A percentile compares a stretch with the other conserved stretches of the same genome.
These are phyloP conservation scores for Crithidia mellificae DNA, from an alignment of 208 protist species.

Conservation along the genomic window DNA sequence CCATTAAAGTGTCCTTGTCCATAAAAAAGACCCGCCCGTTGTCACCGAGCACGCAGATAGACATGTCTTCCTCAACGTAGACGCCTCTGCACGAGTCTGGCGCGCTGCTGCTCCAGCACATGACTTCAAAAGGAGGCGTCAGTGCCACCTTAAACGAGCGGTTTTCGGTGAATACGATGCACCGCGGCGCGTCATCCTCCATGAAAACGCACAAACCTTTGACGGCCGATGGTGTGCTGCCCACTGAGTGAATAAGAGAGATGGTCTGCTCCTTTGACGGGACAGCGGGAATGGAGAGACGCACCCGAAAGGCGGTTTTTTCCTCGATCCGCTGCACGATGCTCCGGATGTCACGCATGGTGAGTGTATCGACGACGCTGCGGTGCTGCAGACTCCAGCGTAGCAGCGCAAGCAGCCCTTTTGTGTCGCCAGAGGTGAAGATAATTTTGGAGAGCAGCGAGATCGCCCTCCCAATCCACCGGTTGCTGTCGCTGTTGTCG, in stretches of 20 bases:
- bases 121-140: conserved; percentile 23
- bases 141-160: conserved; percentile 33
- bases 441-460: conserved; percentile 69
- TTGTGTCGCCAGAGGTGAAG: conserved; percentile 52
- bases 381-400: conserved; percentile 54
- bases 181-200: conserved; percentile 28
- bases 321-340: conserved; percentile 53
- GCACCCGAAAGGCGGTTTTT: conserved; percentile 39
- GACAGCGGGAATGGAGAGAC: conserved; percentile 46
- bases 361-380: conserved; percentile 22
- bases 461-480: conserved; percentile 50
- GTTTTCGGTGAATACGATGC: conserved; percentile 39
- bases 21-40: conserved; percentile 44
- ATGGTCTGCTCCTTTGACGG: conserved; percentile 43
- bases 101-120: conserved; percentile 28
- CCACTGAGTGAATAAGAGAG: conserved; percentile 45
- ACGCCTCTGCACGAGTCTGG: conserved; percentile 36
- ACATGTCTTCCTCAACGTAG: conserved; percentile 39
- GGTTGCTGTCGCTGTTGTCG: conserved; percentile 11
- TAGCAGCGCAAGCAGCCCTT: conserved; percentile 52
- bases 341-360: conserved; percentile 28
- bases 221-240: conserved; percentile 23
- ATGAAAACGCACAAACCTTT: conserved; percentile 35
- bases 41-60: conserved; percentile 46
- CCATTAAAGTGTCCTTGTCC: conserved; percentile 50